Percentiles rank a stretch among this genome's conserved stretches.
Evolutionary conservation across 257 asterid genomes (phyloP).

Genomic region (Rhazya stricta): DNA sequence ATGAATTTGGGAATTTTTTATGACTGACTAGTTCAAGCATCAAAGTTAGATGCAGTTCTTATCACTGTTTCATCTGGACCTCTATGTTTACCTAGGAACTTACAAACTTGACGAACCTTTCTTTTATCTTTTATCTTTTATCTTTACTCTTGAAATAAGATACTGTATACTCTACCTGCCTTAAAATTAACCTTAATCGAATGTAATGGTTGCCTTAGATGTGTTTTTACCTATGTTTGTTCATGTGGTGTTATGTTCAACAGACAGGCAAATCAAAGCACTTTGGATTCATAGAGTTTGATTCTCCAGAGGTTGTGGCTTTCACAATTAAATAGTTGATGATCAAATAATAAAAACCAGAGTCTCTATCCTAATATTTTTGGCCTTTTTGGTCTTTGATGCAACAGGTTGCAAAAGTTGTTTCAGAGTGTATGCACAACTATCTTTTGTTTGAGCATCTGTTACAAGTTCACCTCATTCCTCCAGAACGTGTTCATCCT

Average conservation of each 20-base stretch:
- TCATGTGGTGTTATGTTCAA: conserved; percentile 13
- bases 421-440: conserved; percentile 86
- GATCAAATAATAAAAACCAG: neutral
- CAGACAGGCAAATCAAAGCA: conserved; percentile 96
- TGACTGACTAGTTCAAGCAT: neutral
- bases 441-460: conserved; percentile 79
- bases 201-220: conserved; percentile 3
- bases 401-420: conserved; percentile 84
- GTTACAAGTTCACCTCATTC: conserved; percentile 70
- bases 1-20: neutral
- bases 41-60: no score
- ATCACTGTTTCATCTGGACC: neutral
- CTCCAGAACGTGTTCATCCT: conserved; percentile 73
- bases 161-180: neutral
- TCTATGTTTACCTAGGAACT: neutral
- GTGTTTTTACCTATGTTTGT: conserved; percentile 13
- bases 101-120: neutral
- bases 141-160: neutral
- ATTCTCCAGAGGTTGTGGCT: conserved; percentile 76
- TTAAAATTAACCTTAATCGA: neutral
- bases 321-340: conserved; percentile 2
- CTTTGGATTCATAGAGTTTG: conserved; percentile 86
- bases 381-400: neutral
- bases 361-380: conserved; percentile 2
- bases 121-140: neutral